Percentiles rank a stretch among this genome's conserved stretches.
These are phyloP conservation scores for Umbellularia californica DNA, from an alignment of 164 flowering plant species.

Conservation along the genomic window DNA sequence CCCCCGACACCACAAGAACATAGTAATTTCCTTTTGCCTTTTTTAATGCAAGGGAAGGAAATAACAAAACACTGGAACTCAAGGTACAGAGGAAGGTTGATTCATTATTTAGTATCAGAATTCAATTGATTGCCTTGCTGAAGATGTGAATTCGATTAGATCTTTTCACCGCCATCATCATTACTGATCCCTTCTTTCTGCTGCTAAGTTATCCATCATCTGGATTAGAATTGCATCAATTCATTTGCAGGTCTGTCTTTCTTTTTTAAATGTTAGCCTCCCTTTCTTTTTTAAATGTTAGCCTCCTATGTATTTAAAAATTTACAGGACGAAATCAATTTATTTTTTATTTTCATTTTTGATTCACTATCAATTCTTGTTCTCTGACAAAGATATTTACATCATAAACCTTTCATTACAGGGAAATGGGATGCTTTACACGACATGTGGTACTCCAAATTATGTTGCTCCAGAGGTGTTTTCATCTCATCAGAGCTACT, in stretches of 20 bases:
- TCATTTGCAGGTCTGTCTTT: not conserved
- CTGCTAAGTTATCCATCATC: too few relatives aligned
- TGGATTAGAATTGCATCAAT: too few relatives aligned
- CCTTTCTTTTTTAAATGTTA: not conserved
- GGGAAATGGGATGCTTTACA: slow-evolving; percentile 96
- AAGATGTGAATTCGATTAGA: too few relatives aligned
- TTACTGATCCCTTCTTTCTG: not conserved
- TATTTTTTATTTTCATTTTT: too few relatives aligned
- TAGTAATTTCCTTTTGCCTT: not conserved
- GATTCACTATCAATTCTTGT: not conserved
- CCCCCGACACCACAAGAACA: not conserved
- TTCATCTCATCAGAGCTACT: not conserved
- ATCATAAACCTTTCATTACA: slow-evolving; percentile 22
- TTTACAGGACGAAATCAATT: not conserved
- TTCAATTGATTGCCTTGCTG: not conserved
- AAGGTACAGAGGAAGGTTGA: not conserved
- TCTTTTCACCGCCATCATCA: not conserved
- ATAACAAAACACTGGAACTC: not conserved
- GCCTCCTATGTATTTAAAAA: not conserved
- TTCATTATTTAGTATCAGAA: not conserved
- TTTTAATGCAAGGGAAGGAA: not conserved
- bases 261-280: not conserved
- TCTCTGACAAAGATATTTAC: not conserved
- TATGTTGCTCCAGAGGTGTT: slow-evolving; percentile 98
- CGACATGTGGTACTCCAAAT: slow-evolving; percentile 97